Conservation (phyloP, 1,284 basidiomycete genomes). For the Cutaneotrichosporon spelunceum region DNA sequence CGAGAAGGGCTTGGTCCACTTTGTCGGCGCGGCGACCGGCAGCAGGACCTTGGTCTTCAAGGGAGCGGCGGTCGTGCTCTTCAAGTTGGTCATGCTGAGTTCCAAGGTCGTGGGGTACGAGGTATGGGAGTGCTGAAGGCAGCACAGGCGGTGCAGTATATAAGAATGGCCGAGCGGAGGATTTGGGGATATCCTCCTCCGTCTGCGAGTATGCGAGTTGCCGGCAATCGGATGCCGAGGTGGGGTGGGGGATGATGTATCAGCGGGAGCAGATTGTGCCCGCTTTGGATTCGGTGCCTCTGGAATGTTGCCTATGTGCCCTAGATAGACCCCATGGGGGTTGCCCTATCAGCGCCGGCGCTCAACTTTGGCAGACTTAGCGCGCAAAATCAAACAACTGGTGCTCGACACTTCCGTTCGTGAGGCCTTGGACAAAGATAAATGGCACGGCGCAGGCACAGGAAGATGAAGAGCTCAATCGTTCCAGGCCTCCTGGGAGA, state of each 20-base stretch:
- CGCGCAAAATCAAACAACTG: too few species aligned
- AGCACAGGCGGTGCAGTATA: background rate
- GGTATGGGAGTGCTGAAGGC: background rate
- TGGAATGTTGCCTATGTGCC: background rate
- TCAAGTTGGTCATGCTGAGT: constrained; percentile 5
- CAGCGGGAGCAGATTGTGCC: background rate
- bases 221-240: background rate
- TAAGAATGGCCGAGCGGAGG: too few species aligned
- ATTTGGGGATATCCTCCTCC: too few species aligned
- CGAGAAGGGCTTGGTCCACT: constrained; percentile 43
- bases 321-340: background rate
- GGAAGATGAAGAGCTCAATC: too few species aligned
- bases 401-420: too few species aligned
- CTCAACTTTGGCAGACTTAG: background rate
- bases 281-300: background rate
- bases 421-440: too few species aligned
- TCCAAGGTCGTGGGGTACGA: background rate
- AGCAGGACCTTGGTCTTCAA: constrained; percentile 20
- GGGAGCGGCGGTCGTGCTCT: background rate
- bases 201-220: too few species aligned
- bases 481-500: background rate
- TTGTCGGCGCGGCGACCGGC: constrained; percentile 21
- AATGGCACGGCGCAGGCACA: too few species aligned
- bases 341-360: background rate
- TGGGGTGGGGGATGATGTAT: background rate